Conservation (phyloP, 129 eudicot species). For the Solidago caesia region DNA sequence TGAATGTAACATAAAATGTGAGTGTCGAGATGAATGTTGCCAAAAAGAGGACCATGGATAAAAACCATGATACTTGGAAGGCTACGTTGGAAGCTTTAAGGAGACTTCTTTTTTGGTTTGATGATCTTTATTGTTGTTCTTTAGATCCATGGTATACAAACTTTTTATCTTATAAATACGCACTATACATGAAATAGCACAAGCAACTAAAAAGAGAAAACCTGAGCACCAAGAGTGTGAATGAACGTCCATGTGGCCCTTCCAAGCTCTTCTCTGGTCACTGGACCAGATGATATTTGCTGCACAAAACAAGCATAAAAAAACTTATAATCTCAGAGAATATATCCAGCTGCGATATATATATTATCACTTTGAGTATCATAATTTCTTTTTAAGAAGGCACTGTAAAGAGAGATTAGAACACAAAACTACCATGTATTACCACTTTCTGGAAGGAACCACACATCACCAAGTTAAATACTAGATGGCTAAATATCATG, state of each 20-base stretch:
- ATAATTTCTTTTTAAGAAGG: not conserved
- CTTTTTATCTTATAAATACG: not conserved
- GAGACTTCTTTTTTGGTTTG: not conserved
- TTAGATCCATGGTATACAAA: not conserved
- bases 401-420: not conserved
- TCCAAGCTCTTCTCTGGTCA: conserved; percentile 91
- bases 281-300: conserved; percentile 57
- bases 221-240: conserved; percentile 99
- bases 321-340: conserved; percentile 20
- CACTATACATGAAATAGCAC: conserved; percentile 2
- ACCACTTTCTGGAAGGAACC: not conserved
- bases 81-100: not conserved
- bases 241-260: conserved; percentile 98
- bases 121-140: not conserved
- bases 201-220: conserved; percentile 20
- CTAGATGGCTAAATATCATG: not conserved
- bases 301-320: conserved; percentile 26
- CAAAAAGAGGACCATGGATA: not conserved
- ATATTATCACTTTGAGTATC: not conserved
- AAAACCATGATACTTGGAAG: not conserved
- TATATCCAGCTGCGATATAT: not conserved
- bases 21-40: not conserved
- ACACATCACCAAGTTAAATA: not conserved
- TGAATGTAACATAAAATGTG: not conserved
- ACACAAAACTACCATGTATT: not conserved